Evolutionary conservation across 768 basidiomycete genomes (phyloP).

Genomic region (Amanita jacksonii): DNA sequence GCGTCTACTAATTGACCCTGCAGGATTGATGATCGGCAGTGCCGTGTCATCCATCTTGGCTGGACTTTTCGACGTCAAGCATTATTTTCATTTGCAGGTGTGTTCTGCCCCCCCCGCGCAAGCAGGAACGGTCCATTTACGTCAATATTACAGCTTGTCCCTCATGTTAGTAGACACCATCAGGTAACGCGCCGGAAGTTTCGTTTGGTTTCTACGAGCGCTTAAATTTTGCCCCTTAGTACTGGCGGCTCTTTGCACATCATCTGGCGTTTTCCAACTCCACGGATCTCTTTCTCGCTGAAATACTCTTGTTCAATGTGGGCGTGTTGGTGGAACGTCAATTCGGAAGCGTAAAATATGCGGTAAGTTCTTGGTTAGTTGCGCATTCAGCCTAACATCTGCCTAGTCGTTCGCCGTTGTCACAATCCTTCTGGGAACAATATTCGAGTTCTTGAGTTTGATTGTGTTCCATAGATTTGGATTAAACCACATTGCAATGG

Average conservation of each 20-base stretch:
- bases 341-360: slow-evolving; percentile 83
- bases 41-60: slow-evolving; percentile 66
- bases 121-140: no score
- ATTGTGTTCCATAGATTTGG: slow-evolving; percentile 58
- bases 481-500: slow-evolving; percentile 66
- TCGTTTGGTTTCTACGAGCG: slow-evolving; percentile 24
- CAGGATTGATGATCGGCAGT: slow-evolving; percentile 70
- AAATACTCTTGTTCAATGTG: slow-evolving; percentile 64
- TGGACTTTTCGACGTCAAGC: slow-evolving; percentile 79
- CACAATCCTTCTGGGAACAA: slow-evolving; percentile 53
- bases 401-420: slow-evolving; percentile 69
- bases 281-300: slow-evolving; percentile 72
- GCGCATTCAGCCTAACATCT: background rate
- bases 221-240: slow-evolving; percentile 37
- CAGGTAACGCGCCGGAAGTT: slow-evolving; percentile 43
- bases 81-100: slow-evolving; percentile 81
- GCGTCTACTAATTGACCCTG: background rate
- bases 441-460: slow-evolving; percentile 57
- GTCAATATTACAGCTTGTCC: slow-evolving; percentile 69
- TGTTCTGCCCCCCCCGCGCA: no score
- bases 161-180: slow-evolving; percentile 83
- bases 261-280: slow-evolving; percentile 77
- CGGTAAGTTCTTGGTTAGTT: slow-evolving; percentile 37
- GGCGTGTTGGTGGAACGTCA: slow-evolving; percentile 70
- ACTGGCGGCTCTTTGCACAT: slow-evolving; percentile 74